A percentile compares a stretch with the other conserved stretches of the same genome.
These are phyloP conservation scores for Chrysophaeum taylorii DNA, from an alignment of 352 stramenopile genomes.

Conservation along the genomic window DNA sequence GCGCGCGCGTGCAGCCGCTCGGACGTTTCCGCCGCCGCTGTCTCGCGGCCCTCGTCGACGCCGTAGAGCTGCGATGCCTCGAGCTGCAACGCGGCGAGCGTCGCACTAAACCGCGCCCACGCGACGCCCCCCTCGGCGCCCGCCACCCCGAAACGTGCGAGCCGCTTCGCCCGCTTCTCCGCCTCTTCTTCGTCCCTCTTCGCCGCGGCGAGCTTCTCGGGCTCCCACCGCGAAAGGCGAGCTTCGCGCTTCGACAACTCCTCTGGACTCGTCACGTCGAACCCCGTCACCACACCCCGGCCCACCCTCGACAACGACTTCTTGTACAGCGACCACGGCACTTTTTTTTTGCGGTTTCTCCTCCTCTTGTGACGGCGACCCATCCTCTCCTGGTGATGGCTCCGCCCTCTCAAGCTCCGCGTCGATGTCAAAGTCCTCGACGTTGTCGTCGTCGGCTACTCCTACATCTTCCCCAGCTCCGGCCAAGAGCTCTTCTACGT, in stretches of 20 bases:
- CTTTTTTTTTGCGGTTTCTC: too few relatives aligned
- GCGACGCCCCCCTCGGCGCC: not conserved
- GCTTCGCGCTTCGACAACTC: not conserved
- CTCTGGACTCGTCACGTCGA: not conserved
- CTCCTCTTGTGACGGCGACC: too few relatives aligned
- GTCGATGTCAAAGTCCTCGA: too few relatives aligned
- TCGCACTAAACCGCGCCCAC: not conserved
- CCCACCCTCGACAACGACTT: not conserved
- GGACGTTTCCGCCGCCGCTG: not conserved
- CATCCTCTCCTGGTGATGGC: too few relatives aligned
- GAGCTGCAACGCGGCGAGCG: not conserved
- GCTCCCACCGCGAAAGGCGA: not conserved
- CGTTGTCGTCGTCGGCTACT: too few relatives aligned
- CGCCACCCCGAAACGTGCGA: not conserved
- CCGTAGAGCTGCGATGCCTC: not conserved
- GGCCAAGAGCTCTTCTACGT: too few relatives aligned
- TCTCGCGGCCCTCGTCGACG: not conserved
- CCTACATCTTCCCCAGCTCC: too few relatives aligned
- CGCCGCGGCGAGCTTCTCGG: not conserved
- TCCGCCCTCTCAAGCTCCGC: too few relatives aligned
- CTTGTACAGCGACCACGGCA: slow-evolving; percentile 9
- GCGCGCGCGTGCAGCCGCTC: not conserved
- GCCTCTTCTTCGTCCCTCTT: not conserved
- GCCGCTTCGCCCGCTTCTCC: not conserved
- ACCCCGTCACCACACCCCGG: not conserved